Percentiles rank a stretch among this genome's conserved stretches.
Conservation (phyloP, 371 early-diverging fungal species). For the Coemansia sp. region DNA sequence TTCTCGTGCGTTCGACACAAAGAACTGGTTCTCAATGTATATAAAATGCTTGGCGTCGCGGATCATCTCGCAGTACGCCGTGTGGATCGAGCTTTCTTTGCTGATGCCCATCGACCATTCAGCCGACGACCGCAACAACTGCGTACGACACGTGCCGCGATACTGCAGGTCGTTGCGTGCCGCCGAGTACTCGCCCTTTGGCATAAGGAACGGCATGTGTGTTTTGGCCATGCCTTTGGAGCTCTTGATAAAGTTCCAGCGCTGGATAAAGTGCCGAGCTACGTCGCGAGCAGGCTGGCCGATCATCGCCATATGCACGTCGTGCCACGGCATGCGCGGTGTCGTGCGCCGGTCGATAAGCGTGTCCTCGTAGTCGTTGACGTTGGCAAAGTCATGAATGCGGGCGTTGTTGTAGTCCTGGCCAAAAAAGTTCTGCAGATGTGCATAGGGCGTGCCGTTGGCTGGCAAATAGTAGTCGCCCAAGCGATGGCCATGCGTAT, state of each 20-base stretch:
- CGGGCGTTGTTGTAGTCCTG: conserved; percentile 94
- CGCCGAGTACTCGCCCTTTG: conserved; percentile 77
- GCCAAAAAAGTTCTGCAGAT: conserved; percentile 66
- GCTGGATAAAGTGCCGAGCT: conserved; percentile 84
- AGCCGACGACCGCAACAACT: conserved; percentile 68
- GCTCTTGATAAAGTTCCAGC: conserved; percentile 87
- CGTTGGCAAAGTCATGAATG: conserved; percentile 80
- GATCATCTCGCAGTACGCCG: conserved; percentile 79
- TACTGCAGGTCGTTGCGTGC: conserved; percentile 67
- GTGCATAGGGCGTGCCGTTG: conserved; percentile 44
- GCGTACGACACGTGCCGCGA: conserved; percentile 60
- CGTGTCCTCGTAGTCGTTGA: conserved; percentile 57
- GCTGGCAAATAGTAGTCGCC: conserved; percentile 60
- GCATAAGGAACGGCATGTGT: conserved; percentile 70
- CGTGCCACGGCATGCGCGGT: conserved; percentile 96
- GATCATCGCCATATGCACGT: conserved; percentile 74
- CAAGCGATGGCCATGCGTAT: conserved; percentile 75
- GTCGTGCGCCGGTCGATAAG: conserved; percentile 60
- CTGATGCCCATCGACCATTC: conserved; percentile 67
- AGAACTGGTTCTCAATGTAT: conserved; percentile 97
- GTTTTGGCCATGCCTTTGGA: conserved; percentile 64
- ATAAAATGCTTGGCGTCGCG: conserved; percentile 75
- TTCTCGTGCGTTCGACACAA: conserved; percentile 68
- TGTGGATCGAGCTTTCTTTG: conserved; percentile 77
- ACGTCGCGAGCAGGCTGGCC: conserved; percentile 82